A percentile compares a stretch with the other conserved stretches of the same genome.
Conservation (phyloP, 345 rosid genomes). For the Pugionium dolabratum region DNA sequence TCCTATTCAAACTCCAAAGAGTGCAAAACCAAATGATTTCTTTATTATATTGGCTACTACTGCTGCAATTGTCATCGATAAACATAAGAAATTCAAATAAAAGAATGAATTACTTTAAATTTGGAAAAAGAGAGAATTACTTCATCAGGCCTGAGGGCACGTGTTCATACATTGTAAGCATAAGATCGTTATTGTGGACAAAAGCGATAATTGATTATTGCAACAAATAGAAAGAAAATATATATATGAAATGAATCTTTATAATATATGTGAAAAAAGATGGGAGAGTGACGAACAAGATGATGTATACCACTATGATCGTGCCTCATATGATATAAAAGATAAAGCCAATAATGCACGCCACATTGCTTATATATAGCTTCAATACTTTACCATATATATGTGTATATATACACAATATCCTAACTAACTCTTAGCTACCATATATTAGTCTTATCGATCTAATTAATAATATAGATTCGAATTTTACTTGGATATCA, state of each 20-base stretch:
- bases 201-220: constrained; percentile 16
- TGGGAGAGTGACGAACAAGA: constrained; percentile 41
- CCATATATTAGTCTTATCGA: constrained; percentile 21
- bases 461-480: constrained; percentile 19
- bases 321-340: constrained; percentile 31
- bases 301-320: constrained; percentile 42
- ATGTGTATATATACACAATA: constrained; percentile 4
- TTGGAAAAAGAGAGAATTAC: not conserved
- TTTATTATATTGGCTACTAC: not conserved
- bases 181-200: constrained; percentile 26
- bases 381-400: constrained; percentile 28
- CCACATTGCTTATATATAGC: constrained; percentile 27
- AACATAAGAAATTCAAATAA: not conserved
- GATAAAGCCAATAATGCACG: constrained; percentile 39
- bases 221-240: constrained; percentile 17
- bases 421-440: constrained; percentile 39
- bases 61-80: constrained; percentile 5
- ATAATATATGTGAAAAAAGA: constrained; percentile 6
- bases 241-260: not conserved
- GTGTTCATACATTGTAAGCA: constrained; percentile 33
- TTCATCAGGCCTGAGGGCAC: constrained; percentile 24
- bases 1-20: not conserved
- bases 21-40: not conserved
- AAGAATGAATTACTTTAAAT: not conserved
- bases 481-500: constrained; percentile 33